Evolutionary conservation across 768 basidiomycete genomes (phyloP).

Genomic region (Trichaptum fuscoviolaceum): DNA sequence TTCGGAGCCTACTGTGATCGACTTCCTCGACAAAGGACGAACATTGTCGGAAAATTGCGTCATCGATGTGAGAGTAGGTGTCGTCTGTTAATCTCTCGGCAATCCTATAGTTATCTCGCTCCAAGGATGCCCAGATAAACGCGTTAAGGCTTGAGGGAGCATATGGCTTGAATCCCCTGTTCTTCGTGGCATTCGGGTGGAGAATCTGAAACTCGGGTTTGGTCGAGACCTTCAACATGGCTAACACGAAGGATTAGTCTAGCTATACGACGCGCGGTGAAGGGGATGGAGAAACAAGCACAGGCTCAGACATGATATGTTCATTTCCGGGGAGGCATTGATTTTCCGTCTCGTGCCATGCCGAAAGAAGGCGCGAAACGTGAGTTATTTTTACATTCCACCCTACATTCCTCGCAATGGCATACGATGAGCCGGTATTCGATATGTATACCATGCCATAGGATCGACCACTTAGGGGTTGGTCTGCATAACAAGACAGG

Average conservation of each 20-base stretch:
- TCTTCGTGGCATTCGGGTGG: background rate
- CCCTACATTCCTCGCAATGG: background rate
- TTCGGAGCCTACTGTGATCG: background rate
- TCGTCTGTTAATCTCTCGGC: background rate
- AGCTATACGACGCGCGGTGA: background rate
- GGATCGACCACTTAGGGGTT: background rate
- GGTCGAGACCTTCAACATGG: background rate
- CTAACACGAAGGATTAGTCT: background rate
- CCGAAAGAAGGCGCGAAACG: background rate
- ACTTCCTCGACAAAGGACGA: background rate
- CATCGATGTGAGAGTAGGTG: background rate
- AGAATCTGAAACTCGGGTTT: background rate
- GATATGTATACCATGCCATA: too few species aligned
- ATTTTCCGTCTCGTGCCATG: background rate
- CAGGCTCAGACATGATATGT: background rate
- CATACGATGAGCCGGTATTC: too few species aligned
- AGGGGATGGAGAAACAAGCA: background rate
- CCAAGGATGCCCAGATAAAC: background rate
- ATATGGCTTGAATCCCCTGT: background rate
- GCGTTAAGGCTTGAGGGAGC: background rate
- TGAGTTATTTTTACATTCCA: background rate
- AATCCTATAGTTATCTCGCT: background rate
- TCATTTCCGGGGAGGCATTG: background rate
- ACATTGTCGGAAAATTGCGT: background rate
- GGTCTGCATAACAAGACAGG: background rate